A percentile compares a stretch with the other conserved stretches of the same genome.
Evolutionary conservation across 257 asterid species (phyloP).

Genomic region (Solanum sparsipilum): DNA sequence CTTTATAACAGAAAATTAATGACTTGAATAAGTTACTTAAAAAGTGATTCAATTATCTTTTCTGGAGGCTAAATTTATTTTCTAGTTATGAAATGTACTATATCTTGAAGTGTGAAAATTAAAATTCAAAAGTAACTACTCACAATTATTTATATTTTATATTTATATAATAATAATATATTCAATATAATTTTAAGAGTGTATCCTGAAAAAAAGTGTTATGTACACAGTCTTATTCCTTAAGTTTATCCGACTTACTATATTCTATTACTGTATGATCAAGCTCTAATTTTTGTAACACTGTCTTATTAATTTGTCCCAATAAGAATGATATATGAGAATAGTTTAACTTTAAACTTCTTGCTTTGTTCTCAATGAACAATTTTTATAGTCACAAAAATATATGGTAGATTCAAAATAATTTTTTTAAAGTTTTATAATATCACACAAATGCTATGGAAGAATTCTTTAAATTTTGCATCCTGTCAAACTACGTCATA

Average conservation of each 20-base stretch:
- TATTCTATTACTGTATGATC: not conserved
- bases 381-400: not conserved
- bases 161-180: no score
- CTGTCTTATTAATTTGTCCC: not conserved
- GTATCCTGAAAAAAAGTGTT: no score
- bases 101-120: not conserved
- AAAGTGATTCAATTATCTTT: not conserved
- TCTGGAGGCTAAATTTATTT: not conserved
- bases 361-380: not conserved
- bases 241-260: not conserved
- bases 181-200: no score
- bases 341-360: not conserved
- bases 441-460: no score
- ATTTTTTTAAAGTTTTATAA: rapidly evolving
- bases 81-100: not conserved
- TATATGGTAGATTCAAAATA: not conserved
- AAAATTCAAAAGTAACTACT: not conserved
- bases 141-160: no score
- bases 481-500: not conserved
- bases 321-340: not conserved
- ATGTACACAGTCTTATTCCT: rapidly evolving
- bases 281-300: not conserved
- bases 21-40: not conserved
- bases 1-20: not conserved
- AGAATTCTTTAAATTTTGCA: no score